Evolutionary conservation across 345 rosid species (phyloP), one percentile per base, ranked within the genome.

Genomic region (Pistacia integerrima): DNA sequence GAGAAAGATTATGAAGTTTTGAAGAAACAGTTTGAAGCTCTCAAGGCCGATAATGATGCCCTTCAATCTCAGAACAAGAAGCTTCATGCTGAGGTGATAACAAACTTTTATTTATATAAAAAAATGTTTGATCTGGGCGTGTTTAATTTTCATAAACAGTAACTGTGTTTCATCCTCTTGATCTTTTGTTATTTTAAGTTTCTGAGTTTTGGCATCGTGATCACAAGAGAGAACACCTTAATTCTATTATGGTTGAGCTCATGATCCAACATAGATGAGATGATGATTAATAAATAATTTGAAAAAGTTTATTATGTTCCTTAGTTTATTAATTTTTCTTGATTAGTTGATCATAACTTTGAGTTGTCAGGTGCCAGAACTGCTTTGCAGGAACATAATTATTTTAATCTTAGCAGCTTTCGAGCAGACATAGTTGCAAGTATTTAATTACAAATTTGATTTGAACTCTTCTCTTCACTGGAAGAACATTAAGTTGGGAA

Each of bases 1-100:
- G 93, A 91, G 83, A 88, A 84, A 74, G 93, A 89, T 69, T 91
- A 91, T 79, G 90, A 84, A 67, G 87, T 84, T 52, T 77, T 91
- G 78, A 91, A 88, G 84, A 85, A 86, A 83, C 92, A 88, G 78
- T 88, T 79, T 70, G 95, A 91, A 72, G 79, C 81, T 18, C 82
- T 91, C 78, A 91, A 89, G 75, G 79, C 85, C n/a, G 90, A 91
- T 72, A 89, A 89, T 52, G 95, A 91, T 76, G 82, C 85, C 76
- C 93, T 91, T 72, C 88, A 85, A 70, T 75, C 89, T 54, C 88
- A 89, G 48, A 91, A 91, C 84, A 80, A 91, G 75, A 86, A 89
- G 78, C 90, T 91, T 52, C 86, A 77, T 64, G 79, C 88, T n/a
- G 87, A 91, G 95, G 95, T 91, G 85, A 69, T 58, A 18, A 49